Evolutionary conservation across 768 basidiomycete species (phyloP).

Genomic region (Panaeolus papilionaceus): DNA sequence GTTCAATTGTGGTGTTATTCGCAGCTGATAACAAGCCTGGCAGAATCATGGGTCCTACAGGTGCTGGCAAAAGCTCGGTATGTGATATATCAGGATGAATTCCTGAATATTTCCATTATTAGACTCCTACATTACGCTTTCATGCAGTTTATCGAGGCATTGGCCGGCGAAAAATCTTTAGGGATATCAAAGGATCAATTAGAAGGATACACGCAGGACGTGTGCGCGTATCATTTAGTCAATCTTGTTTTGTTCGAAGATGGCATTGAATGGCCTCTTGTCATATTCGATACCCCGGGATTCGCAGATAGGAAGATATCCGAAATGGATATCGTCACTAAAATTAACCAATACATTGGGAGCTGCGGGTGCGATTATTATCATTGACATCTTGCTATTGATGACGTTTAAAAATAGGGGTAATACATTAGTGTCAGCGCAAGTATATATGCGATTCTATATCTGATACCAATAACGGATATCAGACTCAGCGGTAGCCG

Average conservation of each 20-base stretch:
- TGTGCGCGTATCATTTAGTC: not conserved
- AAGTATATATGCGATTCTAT: not conserved
- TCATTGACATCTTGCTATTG: too few species aligned
- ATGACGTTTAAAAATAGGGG: too few species aligned
- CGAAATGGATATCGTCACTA: not conserved
- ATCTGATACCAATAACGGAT: not conserved
- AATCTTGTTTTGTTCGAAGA: not conserved
- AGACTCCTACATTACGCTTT: too few species aligned
- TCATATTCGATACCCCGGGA: not conserved
- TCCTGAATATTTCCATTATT: too few species aligned
- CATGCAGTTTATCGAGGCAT: not conserved
- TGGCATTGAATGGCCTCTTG: not conserved
- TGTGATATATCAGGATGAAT: not conserved
- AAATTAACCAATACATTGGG: not conserved
- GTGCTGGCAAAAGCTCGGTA: slow-evolving; percentile 14
- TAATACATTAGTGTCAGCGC: not conserved
- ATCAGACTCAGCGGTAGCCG: not conserved
- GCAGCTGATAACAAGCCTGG: too few species aligned
- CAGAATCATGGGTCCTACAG: slow-evolving; percentile 16
- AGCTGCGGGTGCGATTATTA: not conserved
- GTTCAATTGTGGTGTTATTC: too few species aligned
- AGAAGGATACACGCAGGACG: not conserved
- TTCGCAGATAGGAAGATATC: not conserved
- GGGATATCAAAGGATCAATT: not conserved
- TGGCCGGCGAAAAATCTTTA: not conserved